Evolutionary conservation across 2,329 filamentous ascomycete species (phyloP), one percentile per base, ranked within the genome.

Genomic region (Aspergillus uvarum): DNA sequence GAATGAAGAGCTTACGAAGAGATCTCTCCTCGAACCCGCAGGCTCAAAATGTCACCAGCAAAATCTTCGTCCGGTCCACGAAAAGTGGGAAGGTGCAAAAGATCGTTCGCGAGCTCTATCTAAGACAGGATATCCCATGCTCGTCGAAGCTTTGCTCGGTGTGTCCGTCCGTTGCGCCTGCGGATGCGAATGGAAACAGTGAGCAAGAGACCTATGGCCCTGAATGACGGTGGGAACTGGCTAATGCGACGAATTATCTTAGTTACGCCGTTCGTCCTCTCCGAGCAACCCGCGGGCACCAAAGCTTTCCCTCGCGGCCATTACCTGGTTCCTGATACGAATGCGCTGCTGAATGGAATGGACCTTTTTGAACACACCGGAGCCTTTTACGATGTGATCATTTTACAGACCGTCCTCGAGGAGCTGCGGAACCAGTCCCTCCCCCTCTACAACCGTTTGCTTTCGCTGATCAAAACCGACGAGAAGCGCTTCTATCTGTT

Each of bases 401-500:
- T 99, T 53, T 81, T 99, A 59, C 95, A 99, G 76, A 96, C 94
- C 1, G 95, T 99, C 5, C 86, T 99, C 14, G 95, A 99, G 77
- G 95, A 99, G 79, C 85, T 99, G 61, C 91, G 92, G 73, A 96
- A 97, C 75, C 87, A 93, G 68, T 98, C 94, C 12, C 78, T 98
- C 62, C 95, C 95, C 47, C 85, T 99, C 42, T 99, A 98, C 80
- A 97, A 97, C 76, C 90, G 95, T 44, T 82, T 99, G 53, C 87
- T 98, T 66, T 88, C 90, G 22, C 82, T 99, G 64, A 96, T 93
- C 44, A 96, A 94, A 77, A 96, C 94, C 71, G 92, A 96, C 69
- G 92, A 96, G 66, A 99, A 99, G 82, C 87, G 94, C 57, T 98
- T 96, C 74, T 97, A 98, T 72, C 91, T 99, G 55, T 99, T 99